phyloP scores from a whole-genome alignment of 2,329 filamentous ascomycete genomes.

The Parascedosporium putredinis region DNA sequence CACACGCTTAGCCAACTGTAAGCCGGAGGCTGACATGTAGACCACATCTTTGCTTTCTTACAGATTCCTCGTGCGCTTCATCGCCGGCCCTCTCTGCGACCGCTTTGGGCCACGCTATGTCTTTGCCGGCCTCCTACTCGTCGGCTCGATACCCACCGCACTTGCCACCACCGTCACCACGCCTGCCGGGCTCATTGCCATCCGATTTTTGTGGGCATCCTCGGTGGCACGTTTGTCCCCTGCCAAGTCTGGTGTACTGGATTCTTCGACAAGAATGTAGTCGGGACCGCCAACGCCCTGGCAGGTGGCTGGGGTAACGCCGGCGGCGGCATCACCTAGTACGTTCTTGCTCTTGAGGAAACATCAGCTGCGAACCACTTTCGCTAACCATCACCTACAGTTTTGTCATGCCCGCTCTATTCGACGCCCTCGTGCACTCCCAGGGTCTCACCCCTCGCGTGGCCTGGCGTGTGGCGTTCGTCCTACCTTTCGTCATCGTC shows the following conservation, averaged over 20 bases:
- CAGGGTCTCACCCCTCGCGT: slow-evolving; percentile 52
- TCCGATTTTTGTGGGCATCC: slow-evolving; percentile 74
- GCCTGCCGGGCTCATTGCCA: slow-evolving; percentile 55
- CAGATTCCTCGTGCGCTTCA: slow-evolving; percentile 62
- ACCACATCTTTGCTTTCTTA: no score
- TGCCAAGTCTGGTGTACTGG: slow-evolving; percentile 90
- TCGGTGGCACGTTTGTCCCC: slow-evolving; percentile 69
- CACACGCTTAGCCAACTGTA: slow-evolving; percentile 21
- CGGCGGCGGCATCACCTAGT: slow-evolving; percentile 68
- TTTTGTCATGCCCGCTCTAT: slow-evolving; percentile 54
- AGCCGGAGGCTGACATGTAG: background rate
- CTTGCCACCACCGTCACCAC: slow-evolving; percentile 64
- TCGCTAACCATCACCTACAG: background rate
- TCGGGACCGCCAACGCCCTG: slow-evolving; percentile 79
- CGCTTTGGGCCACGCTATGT: slow-evolving; percentile 69
- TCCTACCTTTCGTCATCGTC: slow-evolving; percentile 71
- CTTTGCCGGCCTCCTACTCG: slow-evolving; percentile 66
- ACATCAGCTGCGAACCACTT: background rate
- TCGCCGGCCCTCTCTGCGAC: slow-evolving; percentile 79
- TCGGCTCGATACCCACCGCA: slow-evolving; percentile 71
- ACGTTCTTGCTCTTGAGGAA: background rate
- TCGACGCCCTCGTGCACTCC: slow-evolving; percentile 57
- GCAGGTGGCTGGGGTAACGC: slow-evolving; percentile 80
- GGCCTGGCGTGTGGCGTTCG: slow-evolving; percentile 76
- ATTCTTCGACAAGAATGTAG: slow-evolving; percentile 87